phyloP scores from a whole-genome alignment of 140 eudicot genomes.

The Senecio squalidus region DNA sequence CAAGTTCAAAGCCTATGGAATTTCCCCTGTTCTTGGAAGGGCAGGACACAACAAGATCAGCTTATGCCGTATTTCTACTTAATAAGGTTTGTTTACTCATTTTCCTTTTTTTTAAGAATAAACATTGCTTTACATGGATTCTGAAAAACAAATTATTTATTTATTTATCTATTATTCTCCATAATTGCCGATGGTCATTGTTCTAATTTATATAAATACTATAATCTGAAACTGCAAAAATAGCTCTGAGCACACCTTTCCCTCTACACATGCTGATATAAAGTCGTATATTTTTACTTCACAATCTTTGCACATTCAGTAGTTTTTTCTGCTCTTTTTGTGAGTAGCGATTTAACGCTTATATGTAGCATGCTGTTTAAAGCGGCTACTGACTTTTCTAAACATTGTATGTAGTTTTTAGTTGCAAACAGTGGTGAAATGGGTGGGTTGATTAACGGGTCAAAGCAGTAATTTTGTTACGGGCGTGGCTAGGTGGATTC shows the following conservation, averaged over 20 bases:
- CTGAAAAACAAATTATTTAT: background rate
- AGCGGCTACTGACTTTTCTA: background rate
- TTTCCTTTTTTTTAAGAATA: background rate
- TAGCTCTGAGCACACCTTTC: too few relatives aligned
- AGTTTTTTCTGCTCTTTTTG: background rate
- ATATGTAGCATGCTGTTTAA: background rate
- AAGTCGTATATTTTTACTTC: background rate
- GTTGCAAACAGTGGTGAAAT: background rate
- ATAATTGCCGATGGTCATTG: too few relatives aligned
- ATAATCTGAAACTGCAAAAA: too few relatives aligned
- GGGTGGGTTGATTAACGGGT: too few relatives aligned
- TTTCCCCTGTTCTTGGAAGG: slow-evolving; percentile 96
- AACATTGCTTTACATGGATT: background rate
- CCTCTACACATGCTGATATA: background rate
- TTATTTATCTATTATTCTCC: too few relatives aligned
- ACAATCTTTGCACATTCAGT: background rate
- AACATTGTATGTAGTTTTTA: background rate
- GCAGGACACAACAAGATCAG: slow-evolving; percentile 95
- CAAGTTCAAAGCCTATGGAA: slow-evolving; percentile 57
- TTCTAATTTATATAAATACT: too few relatives aligned
- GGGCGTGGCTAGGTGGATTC: background rate
- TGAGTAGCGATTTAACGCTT: background rate
- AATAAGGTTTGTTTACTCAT: slow-evolving; percentile 62
- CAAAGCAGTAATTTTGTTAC: too few relatives aligned
- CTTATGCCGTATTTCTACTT: slow-evolving; percentile 87